A percentile compares a stretch with the other conserved stretches of the same genome.
These are phyloP conservation scores for Halenospora varia DNA, from an alignment of 495 filamentous ascomycete genomes.

Conservation along the genomic window DNA sequence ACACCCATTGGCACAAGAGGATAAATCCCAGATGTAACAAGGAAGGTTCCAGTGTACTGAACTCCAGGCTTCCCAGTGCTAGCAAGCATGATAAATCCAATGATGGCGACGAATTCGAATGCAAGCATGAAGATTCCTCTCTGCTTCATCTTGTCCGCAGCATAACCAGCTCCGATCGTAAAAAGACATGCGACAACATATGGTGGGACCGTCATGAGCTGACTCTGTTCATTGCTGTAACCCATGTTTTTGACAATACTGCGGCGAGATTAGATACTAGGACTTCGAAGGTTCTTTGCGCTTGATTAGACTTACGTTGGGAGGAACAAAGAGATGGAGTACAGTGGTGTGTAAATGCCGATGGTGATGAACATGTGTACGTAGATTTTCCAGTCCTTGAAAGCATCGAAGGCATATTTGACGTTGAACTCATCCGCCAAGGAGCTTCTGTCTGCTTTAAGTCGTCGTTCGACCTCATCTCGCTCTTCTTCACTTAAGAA, in stretches of 20 bases:
- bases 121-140: slow-evolving; percentile 53
- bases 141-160: slow-evolving; percentile 46
- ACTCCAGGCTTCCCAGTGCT: slow-evolving; percentile 50
- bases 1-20: slow-evolving; percentile 69
- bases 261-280: no score
- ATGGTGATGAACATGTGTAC: slow-evolving; percentile 43
- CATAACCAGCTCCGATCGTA: slow-evolving; percentile 46
- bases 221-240: slow-evolving; percentile 55
- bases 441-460: slow-evolving; percentile 54
- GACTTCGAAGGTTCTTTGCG: no score
- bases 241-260: slow-evolving; percentile 64
- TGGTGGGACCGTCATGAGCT: slow-evolving; percentile 63
- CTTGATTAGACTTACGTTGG: no score
- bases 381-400: slow-evolving; percentile 63
- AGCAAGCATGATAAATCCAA: slow-evolving; percentile 64
- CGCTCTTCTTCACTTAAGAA: slow-evolving; percentile 50
- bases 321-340: slow-evolving; percentile 64
- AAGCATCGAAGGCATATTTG: slow-evolving; percentile 60
- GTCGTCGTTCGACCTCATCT: slow-evolving; percentile 41
- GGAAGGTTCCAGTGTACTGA: slow-evolving; percentile 67
- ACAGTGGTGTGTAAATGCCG: slow-evolving; percentile 50
- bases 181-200: slow-evolving; percentile 55
- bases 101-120: slow-evolving; percentile 40
- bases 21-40: slow-evolving; percentile 66
- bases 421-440: slow-evolving; percentile 67